phyloP scores from a whole-genome alignment of 805 yeast species.

The Ogataea minuta region DNA sequence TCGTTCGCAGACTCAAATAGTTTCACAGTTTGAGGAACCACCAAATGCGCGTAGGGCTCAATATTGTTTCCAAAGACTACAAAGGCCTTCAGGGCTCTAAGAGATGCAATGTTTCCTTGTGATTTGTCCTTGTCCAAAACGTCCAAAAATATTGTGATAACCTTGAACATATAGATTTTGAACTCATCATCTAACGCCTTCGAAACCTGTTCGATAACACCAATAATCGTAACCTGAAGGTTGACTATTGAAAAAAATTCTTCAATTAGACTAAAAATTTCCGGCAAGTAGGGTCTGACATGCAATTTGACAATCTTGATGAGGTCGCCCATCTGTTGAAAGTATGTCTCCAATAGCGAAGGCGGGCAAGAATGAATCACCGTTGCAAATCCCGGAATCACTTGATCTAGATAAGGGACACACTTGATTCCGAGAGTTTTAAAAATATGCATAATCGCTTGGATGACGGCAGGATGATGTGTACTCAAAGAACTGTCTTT shows the following conservation, averaged over 20 bases:
- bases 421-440: slow-evolving; percentile 85
- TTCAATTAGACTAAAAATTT: slow-evolving; percentile 69
- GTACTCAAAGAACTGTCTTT: slow-evolving; percentile 81
- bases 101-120: slow-evolving; percentile 55
- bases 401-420: slow-evolving; percentile 82
- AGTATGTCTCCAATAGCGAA: slow-evolving; percentile 79
- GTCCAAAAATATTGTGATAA: slow-evolving; percentile 71
- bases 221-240: slow-evolving; percentile 75
- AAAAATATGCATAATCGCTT: slow-evolving; percentile 88
- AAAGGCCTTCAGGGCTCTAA: slow-evolving; percentile 76
- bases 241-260: slow-evolving; percentile 66
- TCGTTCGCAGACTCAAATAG: slow-evolving; percentile 72
- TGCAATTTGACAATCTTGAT: slow-evolving; percentile 85
- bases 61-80: slow-evolving; percentile 84
- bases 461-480: slow-evolving; percentile 91
- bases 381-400: slow-evolving; percentile 80
- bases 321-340: slow-evolving; percentile 81
- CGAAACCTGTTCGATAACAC: slow-evolving; percentile 79
- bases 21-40: slow-evolving; percentile 81
- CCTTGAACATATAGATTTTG: slow-evolving; percentile 74
- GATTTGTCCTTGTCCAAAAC: slow-evolving; percentile 74
- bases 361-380: slow-evolving; percentile 84
- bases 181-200: slow-evolving; percentile 90
- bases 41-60: slow-evolving; percentile 83
- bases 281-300: slow-evolving; percentile 76